Evolutionary conservation across 2,329 filamentous ascomycete genomes (phyloP).

Genomic region (Pseudocercospora musae): DNA sequence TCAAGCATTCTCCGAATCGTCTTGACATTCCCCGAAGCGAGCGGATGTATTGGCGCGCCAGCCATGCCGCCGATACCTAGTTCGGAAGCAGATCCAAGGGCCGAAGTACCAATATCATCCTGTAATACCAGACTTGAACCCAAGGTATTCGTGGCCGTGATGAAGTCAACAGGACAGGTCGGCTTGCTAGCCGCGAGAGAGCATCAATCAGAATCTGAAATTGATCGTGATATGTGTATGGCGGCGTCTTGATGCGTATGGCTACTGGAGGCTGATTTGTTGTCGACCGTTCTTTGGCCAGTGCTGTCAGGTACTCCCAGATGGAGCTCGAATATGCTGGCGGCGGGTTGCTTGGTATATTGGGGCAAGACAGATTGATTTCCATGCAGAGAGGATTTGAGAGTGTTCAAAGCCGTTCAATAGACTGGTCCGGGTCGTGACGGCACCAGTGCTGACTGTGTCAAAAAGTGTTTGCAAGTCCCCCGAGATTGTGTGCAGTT

Average conservation of each 20-base stretch:
- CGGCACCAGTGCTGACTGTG: constrained; percentile 63
- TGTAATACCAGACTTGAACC: constrained; percentile 63
- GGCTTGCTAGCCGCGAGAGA: constrained; percentile 40
- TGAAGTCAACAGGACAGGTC: constrained; percentile 58
- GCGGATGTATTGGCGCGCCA: constrained; percentile 67
- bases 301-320: constrained; percentile 51
- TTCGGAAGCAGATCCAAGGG: constrained; percentile 52
- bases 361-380: constrained; percentile 75
- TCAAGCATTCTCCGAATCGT: constrained; percentile 62
- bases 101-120: constrained; percentile 28
- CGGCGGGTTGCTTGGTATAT: constrained; percentile 65
- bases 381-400: constrained; percentile 63
- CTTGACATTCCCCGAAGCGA: constrained; percentile 73
- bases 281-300: constrained; percentile 31
- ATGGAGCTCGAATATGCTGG: constrained; percentile 64
- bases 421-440: constrained; percentile 70
- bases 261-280: constrained; percentile 35
- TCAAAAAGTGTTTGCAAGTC: constrained; percentile 62
- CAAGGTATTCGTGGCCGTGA: constrained; percentile 73
- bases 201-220: constrained; percentile 57
- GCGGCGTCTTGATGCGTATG: constrained; percentile 70
- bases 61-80: constrained; percentile 68
- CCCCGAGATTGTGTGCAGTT: constrained; percentile 41
- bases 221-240: constrained; percentile 68
- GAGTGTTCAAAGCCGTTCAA: constrained; percentile 61